A percentile compares a stretch with the other conserved stretches of the same genome.
Conservation (phyloP, 2,329 filamentous ascomycete genomes). For the Aspergillus sp. region DNA sequence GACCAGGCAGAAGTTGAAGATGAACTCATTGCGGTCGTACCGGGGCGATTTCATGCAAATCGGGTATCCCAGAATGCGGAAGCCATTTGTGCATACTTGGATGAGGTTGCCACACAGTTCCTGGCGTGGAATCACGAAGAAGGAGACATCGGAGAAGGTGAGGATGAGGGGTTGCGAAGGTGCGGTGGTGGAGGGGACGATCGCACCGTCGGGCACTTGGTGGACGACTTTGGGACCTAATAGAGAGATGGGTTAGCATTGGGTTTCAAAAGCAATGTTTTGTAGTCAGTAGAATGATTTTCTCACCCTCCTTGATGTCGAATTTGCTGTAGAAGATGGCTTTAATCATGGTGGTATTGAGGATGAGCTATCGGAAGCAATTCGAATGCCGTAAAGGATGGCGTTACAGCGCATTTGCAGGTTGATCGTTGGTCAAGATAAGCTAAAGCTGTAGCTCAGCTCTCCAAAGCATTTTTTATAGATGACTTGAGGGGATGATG, state of each 20-base stretch:
- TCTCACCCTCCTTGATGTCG: conserved; percentile 52
- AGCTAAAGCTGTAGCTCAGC: too few species aligned
- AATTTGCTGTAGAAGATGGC: conserved; percentile 65
- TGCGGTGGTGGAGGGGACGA: conserved; percentile 44
- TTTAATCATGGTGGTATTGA: conserved; percentile 49
- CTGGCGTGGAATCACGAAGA: conserved; percentile 92
- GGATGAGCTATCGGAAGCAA: neutral
- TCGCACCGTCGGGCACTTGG: conserved; percentile 59
- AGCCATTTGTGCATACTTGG: conserved; percentile 64
- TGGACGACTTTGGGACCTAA: conserved; percentile 59
- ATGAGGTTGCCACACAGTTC: conserved; percentile 92
- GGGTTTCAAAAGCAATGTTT: neutral
- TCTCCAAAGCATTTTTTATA: too few species aligned
- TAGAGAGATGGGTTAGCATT: neutral
- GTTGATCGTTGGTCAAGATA: neutral
- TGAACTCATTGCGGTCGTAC: conserved; percentile 92
- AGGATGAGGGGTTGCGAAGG: conserved; percentile 61
- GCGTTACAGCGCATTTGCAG: too few species aligned
- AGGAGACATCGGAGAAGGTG: conserved; percentile 78
- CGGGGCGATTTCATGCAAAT: conserved; percentile 78
- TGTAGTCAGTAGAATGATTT: too few species aligned
- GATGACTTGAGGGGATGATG: too few species aligned
- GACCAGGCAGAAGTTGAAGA: conserved; percentile 94
- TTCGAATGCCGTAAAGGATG: neutral
- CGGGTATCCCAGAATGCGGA: conserved; percentile 80